Base-by-base conservation (phyloP, 2,329 filamentous ascomycete genomes). In the Chrysoporthe austroafricana region DNA sequence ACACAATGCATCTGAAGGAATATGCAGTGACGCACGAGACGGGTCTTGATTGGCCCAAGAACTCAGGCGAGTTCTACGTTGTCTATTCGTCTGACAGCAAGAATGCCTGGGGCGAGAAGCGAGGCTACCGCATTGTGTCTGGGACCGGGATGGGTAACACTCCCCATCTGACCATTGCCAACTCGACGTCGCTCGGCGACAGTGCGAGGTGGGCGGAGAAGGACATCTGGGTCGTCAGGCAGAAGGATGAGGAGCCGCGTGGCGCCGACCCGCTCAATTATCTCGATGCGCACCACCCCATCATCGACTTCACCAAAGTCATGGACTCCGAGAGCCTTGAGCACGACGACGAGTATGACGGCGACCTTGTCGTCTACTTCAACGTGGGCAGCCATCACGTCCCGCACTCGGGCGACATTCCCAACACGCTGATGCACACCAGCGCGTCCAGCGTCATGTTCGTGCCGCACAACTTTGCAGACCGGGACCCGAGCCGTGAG, bases 341-440 rank as follows among this genome's bases (percentile, higher is more conserved):
- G 32, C 73, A 78, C 57, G 73, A 76, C 57, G 76, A 76, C 46
- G 67, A 75, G 4, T 70, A 72, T 13, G 67, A 66, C 32, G 67
- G 66, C 73, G 71, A 74, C 39, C 39, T 71, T 1, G 79, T 81
- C 26, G 64, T 81, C 32, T 82, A 78, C 73, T 76, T 83, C 66
- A 82, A 82, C 66, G 71, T 82, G 44, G 81, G 81, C 14, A 82
- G 80, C 76, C 80, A 83, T 69, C 81, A 83, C 66, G 70, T 82
- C 36, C 78, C 81, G 18, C 77, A 80, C 64, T 78, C 79, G 3
- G 77, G 76, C 16, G 81, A 82, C 68, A 71, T 84, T 5, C 82
- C 82, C 8, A 83, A 82, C 68, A 84, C 83, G 0, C 77, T 84
- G 3, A 71, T 71, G 67, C 79, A 77, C 18, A 77, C 77, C 4